These are phyloP conservation scores for Suillus tomentosus DNA, from an alignment of 768 basidiomycete genomes.

Conservation along the genomic window DNA sequence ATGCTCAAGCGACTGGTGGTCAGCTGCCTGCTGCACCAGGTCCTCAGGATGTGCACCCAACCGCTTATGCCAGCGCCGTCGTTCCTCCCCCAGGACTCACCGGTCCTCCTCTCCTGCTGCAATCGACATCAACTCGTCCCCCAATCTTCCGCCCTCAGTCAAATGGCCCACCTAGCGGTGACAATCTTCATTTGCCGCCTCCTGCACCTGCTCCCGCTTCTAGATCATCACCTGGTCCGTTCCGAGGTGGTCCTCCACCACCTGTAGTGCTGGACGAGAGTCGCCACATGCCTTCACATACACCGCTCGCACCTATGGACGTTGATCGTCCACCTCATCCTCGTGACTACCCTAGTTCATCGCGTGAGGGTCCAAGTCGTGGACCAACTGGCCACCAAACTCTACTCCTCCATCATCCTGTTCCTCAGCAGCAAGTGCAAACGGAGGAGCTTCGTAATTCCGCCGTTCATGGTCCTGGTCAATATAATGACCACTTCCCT, in stretches of 20 bases:
- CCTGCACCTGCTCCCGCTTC: conserved; percentile 51
- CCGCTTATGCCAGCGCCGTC: conserved; percentile 83
- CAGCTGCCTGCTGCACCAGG: conserved; percentile 85
- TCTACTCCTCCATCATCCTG: conserved; percentile 67
- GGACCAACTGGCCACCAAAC: conserved; percentile 59
- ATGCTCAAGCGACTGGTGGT: conserved; percentile 73
- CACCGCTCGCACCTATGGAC: conserved; percentile 78
- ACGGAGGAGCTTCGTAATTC: conserved; percentile 53
- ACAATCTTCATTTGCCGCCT: conserved; percentile 53
- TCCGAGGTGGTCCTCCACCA: conserved; percentile 81
- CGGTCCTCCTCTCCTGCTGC: conserved; percentile 67
- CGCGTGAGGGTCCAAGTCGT: conserved; percentile 46
- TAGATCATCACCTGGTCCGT: conserved; percentile 69
- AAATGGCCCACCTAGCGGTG: conserved; percentile 49
- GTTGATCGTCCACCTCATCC: conserved; percentile 59
- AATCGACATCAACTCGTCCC: conserved; percentile 45
- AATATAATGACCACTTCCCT: conserved; percentile 58
- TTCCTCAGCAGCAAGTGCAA: conserved; percentile 58
- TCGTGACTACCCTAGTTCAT: conserved; percentile 56
- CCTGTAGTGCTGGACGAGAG: conserved; percentile 79
- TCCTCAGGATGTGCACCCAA: conserved; percentile 95
- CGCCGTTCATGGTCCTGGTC: conserved; percentile 38
- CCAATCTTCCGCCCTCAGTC: conserved; percentile 69
- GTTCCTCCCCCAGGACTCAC: conserved; percentile 69
- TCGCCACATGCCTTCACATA: conserved; percentile 66